A percentile compares a stretch with the other conserved stretches of the same genome.
Evolutionary conservation across 2,329 filamentous ascomycete genomes (phyloP).

Genomic region (Sporothrix variecibatus): DNA sequence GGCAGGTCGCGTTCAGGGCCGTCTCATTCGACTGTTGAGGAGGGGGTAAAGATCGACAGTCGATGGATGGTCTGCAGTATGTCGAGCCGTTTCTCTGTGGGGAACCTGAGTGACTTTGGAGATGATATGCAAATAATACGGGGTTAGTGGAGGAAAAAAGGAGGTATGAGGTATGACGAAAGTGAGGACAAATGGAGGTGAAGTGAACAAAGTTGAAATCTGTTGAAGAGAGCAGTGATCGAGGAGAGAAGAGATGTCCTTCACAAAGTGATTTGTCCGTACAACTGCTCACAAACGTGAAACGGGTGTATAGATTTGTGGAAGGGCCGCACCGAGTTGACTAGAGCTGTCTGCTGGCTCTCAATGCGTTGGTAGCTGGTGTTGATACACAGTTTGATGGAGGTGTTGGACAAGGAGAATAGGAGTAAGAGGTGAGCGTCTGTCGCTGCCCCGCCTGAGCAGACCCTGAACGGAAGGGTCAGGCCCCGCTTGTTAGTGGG

Average conservation of each 20-base stretch:
- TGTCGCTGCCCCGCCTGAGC: background rate
- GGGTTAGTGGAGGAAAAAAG: background rate
- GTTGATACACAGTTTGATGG: background rate
- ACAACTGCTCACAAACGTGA: background rate
- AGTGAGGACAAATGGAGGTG: background rate
- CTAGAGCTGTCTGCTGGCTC: background rate
- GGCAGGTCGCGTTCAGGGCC: background rate
- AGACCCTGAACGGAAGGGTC: background rate
- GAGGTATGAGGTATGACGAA: background rate
- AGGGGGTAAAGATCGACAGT: slow-evolving; percentile 10
- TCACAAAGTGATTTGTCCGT: background rate
- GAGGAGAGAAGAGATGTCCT: background rate
- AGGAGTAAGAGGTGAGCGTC: background rate
- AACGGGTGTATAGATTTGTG: background rate
- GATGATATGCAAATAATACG: slow-evolving; percentile 1
- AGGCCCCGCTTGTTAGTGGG: slow-evolving; percentile 6
- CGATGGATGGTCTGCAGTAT: too few species aligned
- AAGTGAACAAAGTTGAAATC: background rate
- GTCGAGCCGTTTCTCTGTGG: background rate
- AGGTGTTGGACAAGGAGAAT: background rate
- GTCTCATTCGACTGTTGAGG: background rate
- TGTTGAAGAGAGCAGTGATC: background rate
- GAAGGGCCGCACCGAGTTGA: background rate
- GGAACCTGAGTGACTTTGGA: background rate
- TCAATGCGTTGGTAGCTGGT: background rate